Base-by-base conservation (phyloP, 2,329 filamentous ascomycete species). In the Fusarium nygamai region DNA sequence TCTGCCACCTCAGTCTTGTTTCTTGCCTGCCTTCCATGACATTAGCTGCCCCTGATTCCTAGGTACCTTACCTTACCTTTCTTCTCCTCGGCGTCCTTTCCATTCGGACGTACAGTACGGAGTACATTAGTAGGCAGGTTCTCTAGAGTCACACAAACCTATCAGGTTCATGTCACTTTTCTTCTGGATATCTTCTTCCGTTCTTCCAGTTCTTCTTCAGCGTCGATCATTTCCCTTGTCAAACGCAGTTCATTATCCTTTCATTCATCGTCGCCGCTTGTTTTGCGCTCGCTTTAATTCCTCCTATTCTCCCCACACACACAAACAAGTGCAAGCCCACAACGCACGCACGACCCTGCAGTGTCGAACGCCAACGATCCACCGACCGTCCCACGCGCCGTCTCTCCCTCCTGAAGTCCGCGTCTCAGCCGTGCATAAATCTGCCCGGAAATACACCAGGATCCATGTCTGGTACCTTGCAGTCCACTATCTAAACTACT, bases 401-500 rank as follows among this genome's bases (percentile, higher is more conserved):
- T 76, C 73, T 76, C 74, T 76, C 62, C 71, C 76, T 78, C 76
- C 76, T 78, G 76, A 78, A 78, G 74, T 78, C 74, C 73, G 76
- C 76, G 76, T 78, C 76, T 78, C 76, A 78, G 76, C 76, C 76
- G 75, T 78, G 76, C 76, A 78, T 78, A 78, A 77, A 76, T 66
- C 75, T 72, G 67, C 60, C 72, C 69, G 64, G 69, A 51, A 65
- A 73, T 62, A 73, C 69, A 70, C 50, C 59, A 67, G 39, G 53
- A 64, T 67, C 72, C 72, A 73, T 64, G 60, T 48, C 65, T 53
- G 65, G 69, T 75, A 75, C 72, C 73, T 73, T 73, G 64, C 72
- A 64, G 46, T 58, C 43, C 62, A 29, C 61, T 61, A 73, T 57
- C 56, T 73, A 56, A 64, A 47, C 72, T 60, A 51, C 72, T 53